A percentile compares a stretch with the other conserved stretches of the same genome.
Conservation (phyloP, 108 stramenopile genomes). For the Cylindrotheca fusiformis region DNA sequence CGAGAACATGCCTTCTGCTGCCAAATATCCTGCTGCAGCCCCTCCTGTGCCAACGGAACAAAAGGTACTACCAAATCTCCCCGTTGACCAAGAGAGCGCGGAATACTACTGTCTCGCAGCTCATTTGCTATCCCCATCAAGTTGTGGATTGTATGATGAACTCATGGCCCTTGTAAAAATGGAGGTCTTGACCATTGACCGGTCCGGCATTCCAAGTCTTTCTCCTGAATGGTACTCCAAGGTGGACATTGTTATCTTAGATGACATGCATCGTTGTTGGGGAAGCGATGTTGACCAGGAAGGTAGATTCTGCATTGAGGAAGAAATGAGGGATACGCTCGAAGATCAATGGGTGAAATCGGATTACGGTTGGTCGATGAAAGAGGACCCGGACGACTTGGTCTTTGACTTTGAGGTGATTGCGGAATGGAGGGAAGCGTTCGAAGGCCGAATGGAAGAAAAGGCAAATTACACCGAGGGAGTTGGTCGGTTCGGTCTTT, state of each 20-base stretch:
- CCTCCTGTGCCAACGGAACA: too few relatives aligned
- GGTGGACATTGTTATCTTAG: conserved; percentile 58
- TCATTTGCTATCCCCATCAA: conserved; percentile 42
- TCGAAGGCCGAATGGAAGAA: conserved; percentile 44
- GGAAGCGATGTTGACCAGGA: conserved; percentile 44
- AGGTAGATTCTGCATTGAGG: conserved; percentile 33
- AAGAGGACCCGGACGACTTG: conserved; percentile 42
- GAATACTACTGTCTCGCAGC: conserved; percentile 47
- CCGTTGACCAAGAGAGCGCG: conserved; percentile 3
- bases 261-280: conserved; percentile 65
- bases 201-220: conserved; percentile 40
- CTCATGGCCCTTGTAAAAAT: conserved; percentile 45
- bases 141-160: conserved; percentile 70
- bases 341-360: conserved; percentile 40
- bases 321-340: conserved; percentile 29
- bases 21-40: not conserved
- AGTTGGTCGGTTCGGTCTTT: conserved; percentile 71
- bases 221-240: conserved; percentile 54
- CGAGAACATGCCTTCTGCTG: not conserved
- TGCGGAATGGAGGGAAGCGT: conserved; percentile 59
- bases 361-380: conserved; percentile 27
- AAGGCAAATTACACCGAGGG: conserved; percentile 46
- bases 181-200: conserved; percentile 42
- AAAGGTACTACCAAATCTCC: not conserved
- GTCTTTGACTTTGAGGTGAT: conserved; percentile 59